Evolutionary conservation across 441 rosid species (phyloP).

Genomic region (Syzygium syzygioides): DNA sequence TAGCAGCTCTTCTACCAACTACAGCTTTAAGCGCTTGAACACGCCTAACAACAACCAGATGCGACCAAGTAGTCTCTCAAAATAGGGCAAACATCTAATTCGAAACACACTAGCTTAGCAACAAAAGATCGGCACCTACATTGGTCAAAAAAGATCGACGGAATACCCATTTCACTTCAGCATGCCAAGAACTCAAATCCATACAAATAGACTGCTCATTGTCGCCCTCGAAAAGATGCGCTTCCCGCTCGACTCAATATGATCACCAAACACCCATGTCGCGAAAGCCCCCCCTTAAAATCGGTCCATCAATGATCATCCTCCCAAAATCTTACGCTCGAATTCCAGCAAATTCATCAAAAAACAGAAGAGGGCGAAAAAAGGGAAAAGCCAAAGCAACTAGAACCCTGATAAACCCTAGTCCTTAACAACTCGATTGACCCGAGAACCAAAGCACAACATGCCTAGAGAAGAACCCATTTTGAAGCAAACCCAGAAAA

Average conservation of each 20-base stretch:
- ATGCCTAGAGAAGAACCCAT: not conserved
- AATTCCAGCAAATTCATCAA: not conserved
- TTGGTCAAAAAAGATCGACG: not conserved
- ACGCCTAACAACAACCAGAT: not conserved
- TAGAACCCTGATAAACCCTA: not conserved
- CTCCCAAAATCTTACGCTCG: not conserved
- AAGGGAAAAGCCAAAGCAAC: not conserved
- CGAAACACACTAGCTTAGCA: not conserved
- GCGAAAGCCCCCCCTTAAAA: not conserved
- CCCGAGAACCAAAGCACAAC: not conserved
- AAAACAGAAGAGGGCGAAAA: not conserved
- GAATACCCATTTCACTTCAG: not conserved
- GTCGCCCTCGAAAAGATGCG: not conserved
- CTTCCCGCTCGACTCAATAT: not conserved
- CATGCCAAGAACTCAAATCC: not conserved
- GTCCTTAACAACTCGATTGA: not conserved
- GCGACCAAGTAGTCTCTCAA: not conserved
- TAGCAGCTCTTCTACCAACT: not conserved
- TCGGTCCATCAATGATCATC: not conserved
- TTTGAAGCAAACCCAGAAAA: not conserved
- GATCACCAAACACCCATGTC: not conserved
- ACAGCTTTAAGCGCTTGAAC: not conserved
- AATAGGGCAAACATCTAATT: not conserved
- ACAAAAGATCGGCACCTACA: not conserved
- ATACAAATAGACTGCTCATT: not conserved